Base-by-base conservation (phyloP, 176 grass and related monocot genomes). In the Guadua angustifolia region DNA sequence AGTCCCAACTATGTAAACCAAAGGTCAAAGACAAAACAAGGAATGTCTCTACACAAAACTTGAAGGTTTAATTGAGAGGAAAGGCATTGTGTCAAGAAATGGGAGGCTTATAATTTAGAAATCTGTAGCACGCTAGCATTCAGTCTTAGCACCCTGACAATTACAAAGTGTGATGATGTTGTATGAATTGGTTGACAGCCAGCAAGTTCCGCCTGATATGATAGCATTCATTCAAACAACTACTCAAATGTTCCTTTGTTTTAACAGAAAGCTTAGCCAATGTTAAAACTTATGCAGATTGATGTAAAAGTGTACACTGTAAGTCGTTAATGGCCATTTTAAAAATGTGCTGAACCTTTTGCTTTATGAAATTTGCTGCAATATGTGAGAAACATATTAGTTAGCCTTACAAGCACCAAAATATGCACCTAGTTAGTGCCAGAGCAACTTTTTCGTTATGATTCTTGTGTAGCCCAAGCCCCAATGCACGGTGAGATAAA, bases 201-300 rank as follows among this genome's bases (percentile, higher is more conserved):
- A 62, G 42, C 52, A 82, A 73, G 80, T 56, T 38, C 55, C 17
- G 3, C 56, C 16, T 24, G 29, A n/a, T 73, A 59, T 60, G 40
- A 42, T 61, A 29, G 26, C 42, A 49, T 45, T 49, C 69, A 61
- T 44, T 73, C 69, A 63, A 83, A 36, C 55, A 47, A 32, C 36
- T 56, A 56, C 22, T 65, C n/a, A 84, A 73, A 83, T 35, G 69
- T 63, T 83, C 26, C 63, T 50, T 73, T 35, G 7, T 36, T 63
- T 32, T 50, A 62, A 35, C 24, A 67, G 5, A 42, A n/a, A 75
- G 59, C 58, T 83, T 66, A 73, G 45, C 58, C 25, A 11, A 73
- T n/a, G 49, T 51, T 83, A 17, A 29, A 47, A 61, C 25, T 73
- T 83, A 43, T 74, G 12, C 29, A 22, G 58, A 36, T 25, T 63